Evolutionary conservation across 306 rosid genomes (phyloP).

Genomic region (Acacia melanoxylon): DNA sequence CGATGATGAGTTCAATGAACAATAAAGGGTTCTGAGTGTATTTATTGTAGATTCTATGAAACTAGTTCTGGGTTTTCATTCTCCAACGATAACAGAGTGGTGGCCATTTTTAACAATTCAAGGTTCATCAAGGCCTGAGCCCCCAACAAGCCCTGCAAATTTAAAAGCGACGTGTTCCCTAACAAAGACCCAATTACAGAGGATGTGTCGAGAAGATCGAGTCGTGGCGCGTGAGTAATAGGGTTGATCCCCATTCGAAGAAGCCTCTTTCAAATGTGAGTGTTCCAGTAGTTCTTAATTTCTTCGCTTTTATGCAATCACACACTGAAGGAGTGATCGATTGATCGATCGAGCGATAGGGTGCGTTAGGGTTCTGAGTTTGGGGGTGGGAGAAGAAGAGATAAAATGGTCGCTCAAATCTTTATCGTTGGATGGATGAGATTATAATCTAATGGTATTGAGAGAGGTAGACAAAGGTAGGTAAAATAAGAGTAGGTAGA

Average conservation of each 20-base stretch:
- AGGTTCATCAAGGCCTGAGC: slow-evolving; percentile 58
- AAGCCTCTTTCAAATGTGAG: slow-evolving; percentile 68
- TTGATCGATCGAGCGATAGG: no score
- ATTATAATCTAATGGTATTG: no score
- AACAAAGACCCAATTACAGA: slow-evolving; percentile 51
- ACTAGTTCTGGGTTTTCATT: slow-evolving; percentile 40
- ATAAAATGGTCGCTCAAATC: no score
- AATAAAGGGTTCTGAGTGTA: no score
- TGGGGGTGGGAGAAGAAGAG: no score
- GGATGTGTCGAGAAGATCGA: slow-evolving; percentile 67
- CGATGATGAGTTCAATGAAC: slow-evolving; percentile 59
- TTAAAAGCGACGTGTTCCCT: slow-evolving; percentile 50
- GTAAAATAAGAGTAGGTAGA: no score
- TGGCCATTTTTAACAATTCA: slow-evolving; percentile 44
- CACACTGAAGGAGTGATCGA: no score
- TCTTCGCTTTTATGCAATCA: no score
- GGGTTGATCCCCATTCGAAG: slow-evolving; percentile 81
- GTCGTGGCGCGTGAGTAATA: slow-evolving; percentile 72
- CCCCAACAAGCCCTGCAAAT: slow-evolving; percentile 49
- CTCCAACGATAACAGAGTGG: slow-evolving; percentile 42
- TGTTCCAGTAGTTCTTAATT: slow-evolving; percentile 89
- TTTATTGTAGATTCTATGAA: slow-evolving; percentile 44
- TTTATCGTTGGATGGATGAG: no score
- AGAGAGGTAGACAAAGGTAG: no score
- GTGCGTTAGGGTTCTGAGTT: no score